A percentile compares a stretch with the other conserved stretches of the same genome.
phyloP scores from a whole-genome alignment of 495 filamentous ascomycete species.

The Aspergillus panamensis region DNA sequence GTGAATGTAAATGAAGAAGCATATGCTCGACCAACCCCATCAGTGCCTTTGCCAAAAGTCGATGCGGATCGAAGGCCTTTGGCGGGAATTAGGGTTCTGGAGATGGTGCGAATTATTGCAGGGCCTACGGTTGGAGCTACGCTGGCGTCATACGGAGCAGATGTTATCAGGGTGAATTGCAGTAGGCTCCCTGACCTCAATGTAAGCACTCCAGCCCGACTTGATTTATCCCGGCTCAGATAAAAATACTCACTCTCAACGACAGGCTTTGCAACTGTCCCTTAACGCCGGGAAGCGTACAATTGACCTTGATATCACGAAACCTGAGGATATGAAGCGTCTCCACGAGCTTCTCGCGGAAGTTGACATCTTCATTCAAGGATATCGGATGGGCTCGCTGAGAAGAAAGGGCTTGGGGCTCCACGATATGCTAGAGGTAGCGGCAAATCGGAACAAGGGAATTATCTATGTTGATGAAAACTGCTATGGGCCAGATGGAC shows the following conservation, averaged over 20 bases:
- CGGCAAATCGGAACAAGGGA: conserved; percentile 44
- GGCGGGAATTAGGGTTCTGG: conserved; percentile 57
- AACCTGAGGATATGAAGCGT: conserved; percentile 37
- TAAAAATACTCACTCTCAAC: not conserved
- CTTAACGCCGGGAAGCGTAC: conserved; percentile 59
- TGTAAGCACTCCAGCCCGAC: conserved; percentile 15
- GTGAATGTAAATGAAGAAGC: conserved; percentile 25
- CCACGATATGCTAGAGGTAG: conserved; percentile 47
- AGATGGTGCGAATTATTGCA: conserved; percentile 59
- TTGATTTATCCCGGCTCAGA: not conserved
- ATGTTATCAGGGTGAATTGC: conserved; percentile 59
- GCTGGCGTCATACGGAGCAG: conserved; percentile 57
- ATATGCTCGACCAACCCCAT: conserved; percentile 23
- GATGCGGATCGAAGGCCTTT: conserved; percentile 38
- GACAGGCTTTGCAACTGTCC: conserved; percentile 33
- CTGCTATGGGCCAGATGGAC: conserved; percentile 53
- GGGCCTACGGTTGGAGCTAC: conserved; percentile 51
- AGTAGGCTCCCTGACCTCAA: conserved; percentile 48
- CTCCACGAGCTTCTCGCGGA: conserved; percentile 46
- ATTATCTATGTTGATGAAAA: conserved; percentile 63
- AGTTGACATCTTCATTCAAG: conserved; percentile 57
- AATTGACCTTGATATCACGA: conserved; percentile 46
- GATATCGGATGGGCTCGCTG: conserved; percentile 50
- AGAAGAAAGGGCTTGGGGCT: conserved; percentile 52
- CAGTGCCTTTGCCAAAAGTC: conserved; percentile 9